Evolutionary conservation across 169 alveolate genomes (phyloP).

Genomic region (Plasmodium chabaudi): DNA sequence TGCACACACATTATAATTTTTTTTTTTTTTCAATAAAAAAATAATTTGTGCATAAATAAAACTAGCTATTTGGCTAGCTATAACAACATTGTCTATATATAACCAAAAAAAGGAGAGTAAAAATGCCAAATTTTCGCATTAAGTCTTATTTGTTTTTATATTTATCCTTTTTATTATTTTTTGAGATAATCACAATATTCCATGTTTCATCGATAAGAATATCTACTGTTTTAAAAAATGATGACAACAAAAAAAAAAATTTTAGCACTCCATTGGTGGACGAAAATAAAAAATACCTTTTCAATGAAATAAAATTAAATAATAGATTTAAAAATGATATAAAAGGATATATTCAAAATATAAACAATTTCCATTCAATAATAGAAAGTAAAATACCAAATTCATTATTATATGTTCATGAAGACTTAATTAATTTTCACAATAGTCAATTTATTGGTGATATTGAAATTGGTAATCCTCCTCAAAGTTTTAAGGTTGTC

Average conservation of each 20-base stretch:
- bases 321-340: constrained; percentile 63
- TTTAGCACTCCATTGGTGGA: constrained; percentile 18
- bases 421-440: constrained; percentile 89
- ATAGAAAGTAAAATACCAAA: constrained; percentile 51
- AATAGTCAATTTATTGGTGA: constrained; percentile 93
- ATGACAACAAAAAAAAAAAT: constrained; percentile 2
- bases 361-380: constrained; percentile 18
- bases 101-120: background rate
- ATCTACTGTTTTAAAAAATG: constrained; percentile 32
- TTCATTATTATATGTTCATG: constrained; percentile 68
- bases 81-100: no score
- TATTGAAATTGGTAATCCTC: constrained; percentile 91
- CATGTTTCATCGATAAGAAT: constrained; percentile 1
- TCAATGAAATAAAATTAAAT: constrained; percentile 50
- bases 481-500: constrained; percentile 90
- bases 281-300: constrained; percentile 2
- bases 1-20: no score
- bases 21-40: no score
- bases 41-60: no score
- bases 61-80: no score
- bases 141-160: background rate
- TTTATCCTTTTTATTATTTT: constrained; percentile 5
- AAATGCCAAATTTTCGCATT: background rate
- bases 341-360: constrained; percentile 52
- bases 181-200: background rate